Conservation (phyloP, 768 basidiomycete species). For the Leccinellum rugosiceps region DNA sequence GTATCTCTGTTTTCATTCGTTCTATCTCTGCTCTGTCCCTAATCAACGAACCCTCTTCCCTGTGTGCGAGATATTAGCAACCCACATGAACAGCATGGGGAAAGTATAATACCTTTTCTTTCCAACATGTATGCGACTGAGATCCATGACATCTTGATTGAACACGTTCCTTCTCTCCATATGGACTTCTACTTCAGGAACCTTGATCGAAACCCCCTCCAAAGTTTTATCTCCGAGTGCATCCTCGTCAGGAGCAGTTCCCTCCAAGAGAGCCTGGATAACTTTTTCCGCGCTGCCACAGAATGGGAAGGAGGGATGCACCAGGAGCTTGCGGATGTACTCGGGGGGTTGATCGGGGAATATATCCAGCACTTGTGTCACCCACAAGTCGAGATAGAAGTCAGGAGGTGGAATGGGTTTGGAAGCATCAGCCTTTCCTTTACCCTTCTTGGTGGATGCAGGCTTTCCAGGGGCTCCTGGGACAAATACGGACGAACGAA, state of each 20-base stretch:
- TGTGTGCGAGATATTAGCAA: slow-evolving; percentile 20
- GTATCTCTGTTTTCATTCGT: slow-evolving; percentile 79
- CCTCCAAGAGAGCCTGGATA: slow-evolving; percentile 72
- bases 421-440: slow-evolving; percentile 35
- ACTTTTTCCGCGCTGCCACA: slow-evolving; percentile 57
- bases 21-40: slow-evolving; percentile 61
- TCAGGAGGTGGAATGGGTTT: slow-evolving; percentile 24
- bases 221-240: slow-evolving; percentile 19
- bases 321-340: slow-evolving; percentile 60
- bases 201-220: background rate
- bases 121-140: slow-evolving; percentile 54
- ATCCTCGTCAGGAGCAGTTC: slow-evolving; percentile 50
- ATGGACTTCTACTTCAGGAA: slow-evolving; percentile 12
- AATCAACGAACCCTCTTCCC: slow-evolving; percentile 43
- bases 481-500: slow-evolving; percentile 56
- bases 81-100: background rate
- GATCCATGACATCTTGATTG: slow-evolving; percentile 69
- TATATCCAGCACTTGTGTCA: slow-evolving; percentile 73
- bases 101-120: slow-evolving; percentile 54
- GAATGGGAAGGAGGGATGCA: slow-evolving; percentile 45
- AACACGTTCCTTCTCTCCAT: slow-evolving; percentile 69
- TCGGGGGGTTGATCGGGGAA: slow-evolving; percentile 56
- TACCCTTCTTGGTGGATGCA: slow-evolving; percentile 33
- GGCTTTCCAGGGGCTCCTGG: slow-evolving; percentile 13
- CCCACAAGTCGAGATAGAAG: slow-evolving; percentile 50